These are phyloP conservation scores for Cucurbita pepo DNA, from an alignment of 306 rosid species.

Conservation along the genomic window DNA sequence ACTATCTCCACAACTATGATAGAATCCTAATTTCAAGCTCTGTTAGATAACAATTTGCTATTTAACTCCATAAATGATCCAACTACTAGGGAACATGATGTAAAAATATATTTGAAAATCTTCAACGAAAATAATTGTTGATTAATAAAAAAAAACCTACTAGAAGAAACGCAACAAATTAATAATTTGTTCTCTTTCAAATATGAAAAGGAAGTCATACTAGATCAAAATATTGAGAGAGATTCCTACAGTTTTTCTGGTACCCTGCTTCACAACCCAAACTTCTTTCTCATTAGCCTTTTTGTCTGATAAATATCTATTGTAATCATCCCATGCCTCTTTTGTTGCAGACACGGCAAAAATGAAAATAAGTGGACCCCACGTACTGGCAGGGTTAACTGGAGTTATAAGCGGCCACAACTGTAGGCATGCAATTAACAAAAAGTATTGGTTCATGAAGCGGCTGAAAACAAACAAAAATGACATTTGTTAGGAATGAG, in stretches of 20 bases:
- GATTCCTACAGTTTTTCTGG: constrained; percentile 54
- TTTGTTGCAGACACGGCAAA: constrained; percentile 94
- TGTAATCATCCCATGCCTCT: constrained; percentile 99
- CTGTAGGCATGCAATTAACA: constrained; percentile 97
- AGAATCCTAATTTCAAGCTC: background rate
- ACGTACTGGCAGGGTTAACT: constrained; percentile 97
- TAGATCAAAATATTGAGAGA: background rate
- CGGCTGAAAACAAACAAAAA: constrained; percentile 52
- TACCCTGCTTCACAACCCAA: constrained; percentile 77
- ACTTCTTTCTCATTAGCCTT: constrained; percentile 94
- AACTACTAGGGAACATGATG: background rate
- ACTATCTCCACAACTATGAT: background rate
- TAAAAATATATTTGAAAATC: background rate
- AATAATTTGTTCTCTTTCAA: background rate
- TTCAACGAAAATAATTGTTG: background rate
- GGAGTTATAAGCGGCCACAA: constrained; percentile 97
- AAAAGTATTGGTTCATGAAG: constrained; percentile 98
- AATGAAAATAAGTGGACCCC: constrained; percentile 99
- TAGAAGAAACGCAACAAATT: background rate
- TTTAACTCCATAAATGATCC: background rate
- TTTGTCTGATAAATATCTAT: constrained; percentile 85
- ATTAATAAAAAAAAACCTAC: background rate
- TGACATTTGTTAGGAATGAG: constrained; percentile 14
- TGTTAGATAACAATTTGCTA: background rate
- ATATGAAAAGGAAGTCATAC: constrained; percentile 1